A percentile compares a stretch with the other conserved stretches of the same genome.
These are phyloP conservation scores for Xylaria hypoxylon DNA, from an alignment of 2,329 filamentous ascomycete genomes.

Conservation along the genomic window DNA sequence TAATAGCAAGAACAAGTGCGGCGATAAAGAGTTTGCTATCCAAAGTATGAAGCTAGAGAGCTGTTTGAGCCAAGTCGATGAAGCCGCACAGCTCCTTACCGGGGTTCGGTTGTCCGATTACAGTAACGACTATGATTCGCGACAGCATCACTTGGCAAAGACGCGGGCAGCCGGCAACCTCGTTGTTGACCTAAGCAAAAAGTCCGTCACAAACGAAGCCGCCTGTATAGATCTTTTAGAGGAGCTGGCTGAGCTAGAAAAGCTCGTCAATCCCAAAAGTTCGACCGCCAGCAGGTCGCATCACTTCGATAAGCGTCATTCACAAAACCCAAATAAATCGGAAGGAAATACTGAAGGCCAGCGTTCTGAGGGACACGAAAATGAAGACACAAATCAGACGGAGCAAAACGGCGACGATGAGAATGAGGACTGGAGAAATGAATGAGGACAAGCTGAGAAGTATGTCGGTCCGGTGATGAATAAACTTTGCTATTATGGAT, in stretches of 20 bases:
- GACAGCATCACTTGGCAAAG: constrained; percentile 44
- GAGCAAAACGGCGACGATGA: constrained; percentile 3
- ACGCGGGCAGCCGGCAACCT: constrained; percentile 37
- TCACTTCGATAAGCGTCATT: constrained; percentile 34
- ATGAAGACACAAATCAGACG: constrained; percentile 3
- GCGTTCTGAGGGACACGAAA: background rate
- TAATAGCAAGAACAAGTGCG: constrained; percentile 35
- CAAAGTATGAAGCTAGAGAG: constrained; percentile 46
- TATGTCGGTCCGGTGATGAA: background rate
- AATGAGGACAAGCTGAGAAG: background rate
- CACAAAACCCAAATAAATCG: constrained; percentile 5
- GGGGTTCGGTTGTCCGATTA: constrained; percentile 24
- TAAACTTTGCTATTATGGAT: background rate
- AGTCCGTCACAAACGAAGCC: constrained; percentile 36
- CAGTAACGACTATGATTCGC: constrained; percentile 39
- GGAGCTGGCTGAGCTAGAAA: constrained; percentile 45
- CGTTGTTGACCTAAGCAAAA: constrained; percentile 42
- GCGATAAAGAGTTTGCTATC: constrained; percentile 38
- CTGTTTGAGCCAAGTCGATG: constrained; percentile 44
- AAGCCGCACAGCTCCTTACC: constrained; percentile 37
- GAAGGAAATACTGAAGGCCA: background rate
- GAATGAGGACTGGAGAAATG: background rate
- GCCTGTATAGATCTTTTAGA: constrained; percentile 46
- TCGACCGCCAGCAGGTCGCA: constrained; percentile 35
- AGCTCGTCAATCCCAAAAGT: constrained; percentile 43